Base-by-base conservation (phyloP, 1,284 basidiomycete genomes). In the Trametes polyzona region DNA sequence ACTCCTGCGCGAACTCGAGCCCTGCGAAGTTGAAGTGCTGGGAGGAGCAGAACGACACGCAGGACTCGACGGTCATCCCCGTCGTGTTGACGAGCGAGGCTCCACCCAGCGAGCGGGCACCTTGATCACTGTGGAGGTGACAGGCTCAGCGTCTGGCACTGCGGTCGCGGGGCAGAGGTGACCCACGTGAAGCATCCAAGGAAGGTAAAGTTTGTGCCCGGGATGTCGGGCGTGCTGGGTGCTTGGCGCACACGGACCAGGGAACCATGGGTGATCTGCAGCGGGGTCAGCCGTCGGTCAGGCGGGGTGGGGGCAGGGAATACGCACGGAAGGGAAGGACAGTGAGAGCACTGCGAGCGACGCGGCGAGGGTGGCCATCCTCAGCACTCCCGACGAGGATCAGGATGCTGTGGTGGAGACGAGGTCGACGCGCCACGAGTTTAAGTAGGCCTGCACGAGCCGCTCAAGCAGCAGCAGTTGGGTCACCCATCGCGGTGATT, bases 181-280 rank as follows among this genome's bases (percentile, higher is more conserved):
- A 73, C 82, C 44, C 70, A 89, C 87, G 79, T 82, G 72, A 81
- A 84, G 64, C 88, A 90, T 69, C 87, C 86, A 61, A 78, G 71
- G 32, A 79, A 78, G n/a, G 75, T 76, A 84, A 84, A 90, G 44
- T 72, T 47, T 24, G 62, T 77, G 4, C 75, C 75, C 5, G 83
- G 83, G 41, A 86, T 76, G 7, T 58, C 52, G 24, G 67, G 62
- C 12, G 47, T 52, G 30, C 50, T 43, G 39, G 54, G 62, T 12
- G 48, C 47, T 37, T 67, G 64, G 7, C 65, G 52, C 40, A 55
- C 55, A 23, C 53, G 61, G 7, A 53, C 51, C 26, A 52, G 36
- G n/a, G 56, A 61, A 23, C 52, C 59, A 58, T 67, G 52, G 37
- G 58, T 47, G 39, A 54, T 36, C 58, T 64, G 52, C 35, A 30